Base-by-base conservation (phyloP, 768 basidiomycete species). In the Mycena pura region DNA sequence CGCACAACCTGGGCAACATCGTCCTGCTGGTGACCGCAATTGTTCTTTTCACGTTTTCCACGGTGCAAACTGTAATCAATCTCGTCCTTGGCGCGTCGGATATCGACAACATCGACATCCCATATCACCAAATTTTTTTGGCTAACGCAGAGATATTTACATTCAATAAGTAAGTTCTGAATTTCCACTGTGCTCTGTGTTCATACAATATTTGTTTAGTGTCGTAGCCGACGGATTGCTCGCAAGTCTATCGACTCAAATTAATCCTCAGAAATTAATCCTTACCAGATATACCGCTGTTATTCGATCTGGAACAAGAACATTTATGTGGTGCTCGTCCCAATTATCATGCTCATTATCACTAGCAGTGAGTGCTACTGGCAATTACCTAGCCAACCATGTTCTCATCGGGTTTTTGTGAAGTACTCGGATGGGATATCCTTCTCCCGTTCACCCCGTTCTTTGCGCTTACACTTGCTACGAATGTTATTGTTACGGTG, bases 221-320 rank as follows among this genome's bases (percentile, higher is more conserved):
- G 55, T 70, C 46, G 67, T 76, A 41, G 73, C 72, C 44, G 72
- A 73, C 56, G 67, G 65, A 38, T 43, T 76, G 41, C 68, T 76
- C 36, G 74, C 72, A 62, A 32, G 73, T 64, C 15, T 29, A 6
- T 2, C 2, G 4, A 3, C 8, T 21, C 31, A 41, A 6, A 11
- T n/a, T 2, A 28, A 13, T 6, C 1, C 11, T 10, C 14, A 15
- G 3, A 21, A 15, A 22, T 22, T 15, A 5, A 32, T 5, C 7
- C 24, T 24, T 24, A 7, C 3, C 29, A 76, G 73, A 74, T 74
- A 49, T 74, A 74, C 52, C 74, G 74, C 47, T 76, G 74, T 60
- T 69, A 72, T 57, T 39, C 69, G 17, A 62, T 74, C 27, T 76
- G 74, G 74, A 71, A 69, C 59, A 65, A 65, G 48, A 73, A 70